Conservation (phyloP, 169 alveolate genomes). For the Perkinsus marinus region DNA sequence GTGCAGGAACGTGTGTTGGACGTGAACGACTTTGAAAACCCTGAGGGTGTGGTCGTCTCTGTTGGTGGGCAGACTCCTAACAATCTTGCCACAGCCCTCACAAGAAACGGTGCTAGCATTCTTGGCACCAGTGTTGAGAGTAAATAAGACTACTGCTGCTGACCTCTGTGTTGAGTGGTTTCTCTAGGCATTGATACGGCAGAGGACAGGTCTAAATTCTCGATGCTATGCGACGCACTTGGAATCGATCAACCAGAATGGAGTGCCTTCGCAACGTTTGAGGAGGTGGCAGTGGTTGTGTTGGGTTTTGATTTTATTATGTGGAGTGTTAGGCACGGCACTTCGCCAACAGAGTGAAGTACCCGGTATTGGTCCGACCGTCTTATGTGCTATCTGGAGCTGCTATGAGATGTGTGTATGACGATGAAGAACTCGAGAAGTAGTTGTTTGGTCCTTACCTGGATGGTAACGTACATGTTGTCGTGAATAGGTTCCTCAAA, state of each 20-base stretch:
- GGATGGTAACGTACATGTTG: background rate
- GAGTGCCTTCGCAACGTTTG: conserved; percentile 56
- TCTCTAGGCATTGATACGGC: conserved; percentile 45
- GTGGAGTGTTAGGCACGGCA: background rate
- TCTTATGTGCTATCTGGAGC: conserved; percentile 75
- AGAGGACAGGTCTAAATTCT: conserved; percentile 65
- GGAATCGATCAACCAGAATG: conserved; percentile 72
- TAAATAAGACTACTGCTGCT: background rate
- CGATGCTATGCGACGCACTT: conserved; percentile 54
- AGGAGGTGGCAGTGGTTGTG: conserved; percentile 43
- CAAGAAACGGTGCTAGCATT: conserved; percentile 16
- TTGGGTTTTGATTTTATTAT: too few relatives aligned
- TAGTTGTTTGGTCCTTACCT: too few relatives aligned
- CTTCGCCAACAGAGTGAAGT: conserved; percentile 26
- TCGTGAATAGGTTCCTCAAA: conserved; percentile 31
- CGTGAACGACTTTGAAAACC: conserved; percentile 38
- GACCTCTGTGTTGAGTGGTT: background rate
- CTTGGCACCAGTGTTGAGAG: conserved; percentile 69
- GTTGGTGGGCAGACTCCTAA: conserved; percentile 78
- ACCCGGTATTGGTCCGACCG: conserved; percentile 73
- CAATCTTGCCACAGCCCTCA: conserved; percentile 49
- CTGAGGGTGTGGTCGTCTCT: conserved; percentile 52
- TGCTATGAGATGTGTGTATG: conserved; percentile 64
- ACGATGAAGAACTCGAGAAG: conserved; percentile 45
- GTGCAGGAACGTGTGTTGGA: background rate